These are phyloP conservation scores for Sugiyamaella boreocaroliniensis DNA, from an alignment of 805 yeast species.

Conservation along the genomic window DNA sequence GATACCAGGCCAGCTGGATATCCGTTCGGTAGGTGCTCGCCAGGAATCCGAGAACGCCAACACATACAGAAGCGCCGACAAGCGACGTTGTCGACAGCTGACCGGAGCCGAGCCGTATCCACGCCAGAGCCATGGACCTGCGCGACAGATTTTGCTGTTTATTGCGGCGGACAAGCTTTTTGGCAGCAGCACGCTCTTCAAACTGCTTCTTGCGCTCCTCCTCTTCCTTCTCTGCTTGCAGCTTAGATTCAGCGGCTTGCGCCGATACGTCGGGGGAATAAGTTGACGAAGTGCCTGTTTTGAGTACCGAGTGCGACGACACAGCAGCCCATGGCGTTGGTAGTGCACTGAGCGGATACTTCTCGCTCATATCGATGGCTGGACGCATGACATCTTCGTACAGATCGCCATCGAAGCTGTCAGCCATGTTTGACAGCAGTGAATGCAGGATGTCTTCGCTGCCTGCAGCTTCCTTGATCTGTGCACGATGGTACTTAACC, in stretches of 20 bases:
- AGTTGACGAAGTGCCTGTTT: constrained; percentile 12
- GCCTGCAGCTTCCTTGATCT: constrained; percentile 33
- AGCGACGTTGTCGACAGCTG: neutral
- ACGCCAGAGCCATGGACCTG: neutral
- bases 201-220: constrained; percentile 4
- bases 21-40: constrained; percentile 7
- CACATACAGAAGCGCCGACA: constrained; percentile 10
- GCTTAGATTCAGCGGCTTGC: neutral
- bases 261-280: neutral
- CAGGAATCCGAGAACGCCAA: constrained; percentile 15
- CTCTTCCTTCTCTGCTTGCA: neutral
- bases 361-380: constrained; percentile 17
- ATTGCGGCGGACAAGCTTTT: neutral
- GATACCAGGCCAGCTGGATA: constrained; percentile 3
- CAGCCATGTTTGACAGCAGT: constrained; percentile 28
- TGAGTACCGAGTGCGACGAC: constrained; percentile 32
- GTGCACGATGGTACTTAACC: constrained; percentile 38
- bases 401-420: constrained; percentile 13
- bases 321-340: constrained; percentile 22
- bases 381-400: constrained; percentile 18
- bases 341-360: constrained; percentile 18
- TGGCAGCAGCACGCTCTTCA: neutral
- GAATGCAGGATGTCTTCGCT: constrained; percentile 40
- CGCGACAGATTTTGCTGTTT: neutral
- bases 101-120: neutral